A percentile compares a stretch with the other conserved stretches of the same genome.
Evolutionary conservation across 176 grass and related monocot species (phyloP).

Genomic region (Bolboschoenus planiculmis): DNA sequence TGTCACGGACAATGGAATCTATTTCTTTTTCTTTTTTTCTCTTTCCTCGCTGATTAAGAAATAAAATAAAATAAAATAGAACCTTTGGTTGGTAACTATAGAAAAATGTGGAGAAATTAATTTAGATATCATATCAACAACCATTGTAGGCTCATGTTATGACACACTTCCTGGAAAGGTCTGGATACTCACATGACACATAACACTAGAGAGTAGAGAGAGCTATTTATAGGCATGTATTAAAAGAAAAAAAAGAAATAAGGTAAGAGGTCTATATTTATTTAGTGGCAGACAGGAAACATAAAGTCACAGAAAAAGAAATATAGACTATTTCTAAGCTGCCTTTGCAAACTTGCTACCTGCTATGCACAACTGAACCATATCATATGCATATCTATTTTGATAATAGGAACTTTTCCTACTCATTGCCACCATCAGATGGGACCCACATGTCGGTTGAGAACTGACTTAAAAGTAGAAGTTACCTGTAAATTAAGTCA

Average conservation of each 20-base stretch:
- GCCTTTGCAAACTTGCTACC: neutral
- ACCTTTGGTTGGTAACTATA: neutral
- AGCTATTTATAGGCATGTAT: neutral
- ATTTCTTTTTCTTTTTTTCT: neutral
- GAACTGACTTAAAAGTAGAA: conserved; percentile 6
- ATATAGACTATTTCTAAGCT: conserved; percentile 14
- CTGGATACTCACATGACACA: neutral
- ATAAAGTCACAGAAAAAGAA: conserved; percentile 11
- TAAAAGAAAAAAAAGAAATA: neutral
- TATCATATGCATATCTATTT: conserved; percentile 1
- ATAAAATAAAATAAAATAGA: neutral
- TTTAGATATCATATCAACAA: neutral
- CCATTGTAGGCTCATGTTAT: neutral
- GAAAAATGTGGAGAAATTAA: neutral
- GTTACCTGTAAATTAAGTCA: conserved; percentile 15
- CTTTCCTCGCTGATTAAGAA: neutral
- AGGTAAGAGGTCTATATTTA: neutral
- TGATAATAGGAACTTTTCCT: neutral
- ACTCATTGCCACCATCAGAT: neutral
- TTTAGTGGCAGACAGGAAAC: conserved; percentile 21
- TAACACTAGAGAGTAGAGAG: neutral
- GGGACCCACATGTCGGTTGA: neutral
- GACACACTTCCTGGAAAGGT: neutral
- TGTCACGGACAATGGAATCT: conserved; percentile 15
- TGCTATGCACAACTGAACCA: neutral